Evolutionary conservation across 1,139 yeast species (phyloP).

Genomic region (Diutina pseudorugosa): DNA sequence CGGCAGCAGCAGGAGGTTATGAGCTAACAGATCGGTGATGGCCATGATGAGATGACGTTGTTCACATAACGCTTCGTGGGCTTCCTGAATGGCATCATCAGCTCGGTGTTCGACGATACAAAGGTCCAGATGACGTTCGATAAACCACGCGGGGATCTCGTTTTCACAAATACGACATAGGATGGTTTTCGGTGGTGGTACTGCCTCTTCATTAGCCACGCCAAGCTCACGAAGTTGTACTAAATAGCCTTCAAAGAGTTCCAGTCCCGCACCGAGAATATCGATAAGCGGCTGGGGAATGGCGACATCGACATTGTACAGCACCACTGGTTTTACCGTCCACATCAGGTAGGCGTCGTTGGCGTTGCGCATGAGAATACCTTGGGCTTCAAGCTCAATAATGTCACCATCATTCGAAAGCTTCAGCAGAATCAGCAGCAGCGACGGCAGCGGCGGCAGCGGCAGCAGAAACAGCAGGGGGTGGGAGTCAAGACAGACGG

Average conservation of each 20-base stretch:
- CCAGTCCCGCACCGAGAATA: conserved; percentile 80
- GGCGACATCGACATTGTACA: conserved; percentile 49
- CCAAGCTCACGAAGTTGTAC: conserved; percentile 48
- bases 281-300: conserved; percentile 58
- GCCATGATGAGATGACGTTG: conserved; percentile 45
- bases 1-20: conserved; percentile 10
- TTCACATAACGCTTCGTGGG: conserved; percentile 70
- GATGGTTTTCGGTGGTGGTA: conserved; percentile 69
- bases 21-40: conserved; percentile 12
- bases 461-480: background rate
- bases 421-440: background rate
- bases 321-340: conserved; percentile 73
- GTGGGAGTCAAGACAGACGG: background rate
- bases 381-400: conserved; percentile 85
- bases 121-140: conserved; percentile 81
- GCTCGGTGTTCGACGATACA: conserved; percentile 80
- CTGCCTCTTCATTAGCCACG: conserved; percentile 46
- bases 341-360: conserved; percentile 83
- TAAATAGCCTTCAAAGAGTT: conserved; percentile 67
- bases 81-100: conserved; percentile 63
- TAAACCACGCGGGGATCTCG: conserved; percentile 92
- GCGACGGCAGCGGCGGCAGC: background rate
- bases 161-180: conserved; percentile 89
- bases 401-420: conserved; percentile 38
- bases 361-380: conserved; percentile 74